Conservation (phyloP, 2,329 filamentous ascomycete genomes). For the Sporothrix euskadiensis region DNA sequence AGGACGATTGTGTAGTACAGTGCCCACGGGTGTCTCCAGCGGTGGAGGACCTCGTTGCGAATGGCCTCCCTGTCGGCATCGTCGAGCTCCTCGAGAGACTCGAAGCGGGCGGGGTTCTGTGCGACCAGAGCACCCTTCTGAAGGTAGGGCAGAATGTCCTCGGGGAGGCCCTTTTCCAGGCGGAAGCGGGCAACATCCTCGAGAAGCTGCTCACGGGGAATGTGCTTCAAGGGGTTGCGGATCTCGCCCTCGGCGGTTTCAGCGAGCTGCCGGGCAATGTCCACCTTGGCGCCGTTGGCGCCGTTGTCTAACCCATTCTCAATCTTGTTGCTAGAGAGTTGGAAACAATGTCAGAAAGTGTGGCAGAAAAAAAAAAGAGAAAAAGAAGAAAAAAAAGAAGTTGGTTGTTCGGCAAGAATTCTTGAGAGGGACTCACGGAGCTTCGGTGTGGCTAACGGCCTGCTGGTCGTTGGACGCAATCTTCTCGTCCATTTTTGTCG, state of each 20-base stretch:
- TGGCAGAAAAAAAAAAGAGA: too few relatives aligned
- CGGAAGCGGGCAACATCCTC: conserved; percentile 31
- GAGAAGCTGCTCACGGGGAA: conserved; percentile 32
- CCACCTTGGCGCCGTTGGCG: neutral
- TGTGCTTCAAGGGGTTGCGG: conserved; percentile 30
- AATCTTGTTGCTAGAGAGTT: neutral
- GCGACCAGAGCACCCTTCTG: conserved; percentile 72
- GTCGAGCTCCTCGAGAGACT: conserved; percentile 49
- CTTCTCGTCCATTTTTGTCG: conserved; percentile 23
- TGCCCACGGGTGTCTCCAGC: conserved; percentile 63
- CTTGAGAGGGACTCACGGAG: conserved; percentile 6
- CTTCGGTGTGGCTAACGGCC: conserved; percentile 15
- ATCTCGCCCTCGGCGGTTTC: conserved; percentile 30
- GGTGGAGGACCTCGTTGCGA: conserved; percentile 55
- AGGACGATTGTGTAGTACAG: conserved; percentile 67
- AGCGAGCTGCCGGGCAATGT: conserved; percentile 25
- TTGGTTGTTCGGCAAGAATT: neutral
- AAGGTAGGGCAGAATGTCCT: conserved; percentile 57
- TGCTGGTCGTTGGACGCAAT: conserved; percentile 19
- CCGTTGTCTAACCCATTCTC: neutral
- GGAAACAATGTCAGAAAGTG: neutral
- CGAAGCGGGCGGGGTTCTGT: conserved; percentile 64
- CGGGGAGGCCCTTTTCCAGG: conserved; percentile 53
- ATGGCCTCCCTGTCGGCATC: conserved; percentile 55
- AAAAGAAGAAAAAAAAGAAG: too few relatives aligned